These are phyloP conservation scores for Gonapodya sp. DNA, from an alignment of 192 early-diverging fungal genomes.

Conservation along the genomic window DNA sequence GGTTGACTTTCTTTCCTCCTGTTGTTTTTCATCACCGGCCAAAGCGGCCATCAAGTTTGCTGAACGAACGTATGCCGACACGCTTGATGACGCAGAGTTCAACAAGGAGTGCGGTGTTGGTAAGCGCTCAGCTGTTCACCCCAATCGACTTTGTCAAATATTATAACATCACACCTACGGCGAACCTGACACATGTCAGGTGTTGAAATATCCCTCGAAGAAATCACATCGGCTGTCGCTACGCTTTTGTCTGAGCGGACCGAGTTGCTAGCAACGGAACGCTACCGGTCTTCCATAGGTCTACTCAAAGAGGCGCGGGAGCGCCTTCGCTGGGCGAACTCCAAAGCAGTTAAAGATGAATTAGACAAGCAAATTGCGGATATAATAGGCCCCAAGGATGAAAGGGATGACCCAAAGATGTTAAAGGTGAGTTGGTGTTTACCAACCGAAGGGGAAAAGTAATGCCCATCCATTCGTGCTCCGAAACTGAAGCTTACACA, in stretches of 20 bases:
- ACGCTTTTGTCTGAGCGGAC: slow-evolving; percentile 54
- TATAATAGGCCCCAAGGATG: slow-evolving; percentile 96
- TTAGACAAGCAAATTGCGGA: slow-evolving; percentile 76
- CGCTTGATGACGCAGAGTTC: slow-evolving; percentile 62
- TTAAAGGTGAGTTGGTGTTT: slow-evolving; percentile 23
- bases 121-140: slow-evolving; percentile 25
- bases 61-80: slow-evolving; percentile 30
- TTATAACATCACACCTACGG: neutral
- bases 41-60: slow-evolving; percentile 85
- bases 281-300: slow-evolving; percentile 75
- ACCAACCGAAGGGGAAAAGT: neutral
- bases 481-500: neutral
- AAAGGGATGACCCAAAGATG: slow-evolving; percentile 67
- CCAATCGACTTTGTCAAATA: neutral
- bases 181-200: slow-evolving; percentile 36
- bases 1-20: neutral
- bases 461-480: neutral
- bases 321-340: slow-evolving; percentile 79
- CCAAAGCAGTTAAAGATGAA: slow-evolving; percentile 73
- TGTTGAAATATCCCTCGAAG: slow-evolving; percentile 67
- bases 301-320: slow-evolving; percentile 52
- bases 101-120: slow-evolving; percentile 87
- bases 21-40: neutral
- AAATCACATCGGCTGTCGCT: slow-evolving; percentile 56
- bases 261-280: slow-evolving; percentile 64